These are phyloP conservation scores for Calonectria leucothoes DNA, from an alignment of 2,329 filamentous ascomycete species.

Conservation along the genomic window DNA sequence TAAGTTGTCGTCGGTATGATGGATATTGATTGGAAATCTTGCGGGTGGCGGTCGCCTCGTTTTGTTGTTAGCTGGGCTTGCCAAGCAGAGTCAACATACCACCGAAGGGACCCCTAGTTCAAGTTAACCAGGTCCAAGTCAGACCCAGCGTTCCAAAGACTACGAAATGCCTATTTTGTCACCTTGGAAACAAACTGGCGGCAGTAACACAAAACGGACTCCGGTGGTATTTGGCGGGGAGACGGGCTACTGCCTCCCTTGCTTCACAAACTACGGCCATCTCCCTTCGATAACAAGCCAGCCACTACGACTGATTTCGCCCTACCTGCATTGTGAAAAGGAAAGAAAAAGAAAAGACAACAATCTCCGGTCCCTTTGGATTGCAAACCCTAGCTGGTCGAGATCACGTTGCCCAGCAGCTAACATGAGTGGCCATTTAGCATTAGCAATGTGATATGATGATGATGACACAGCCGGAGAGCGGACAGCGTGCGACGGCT, in stretches of 20 bases:
- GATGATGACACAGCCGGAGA: neutral
- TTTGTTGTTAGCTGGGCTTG: neutral
- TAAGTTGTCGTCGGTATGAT: neutral
- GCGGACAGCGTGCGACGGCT: neutral
- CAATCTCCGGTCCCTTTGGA: neutral
- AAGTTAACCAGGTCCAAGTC: slow-evolving; percentile 4
- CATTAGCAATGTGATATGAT: neutral
- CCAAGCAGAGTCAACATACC: slow-evolving; percentile 10
- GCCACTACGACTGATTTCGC: neutral
- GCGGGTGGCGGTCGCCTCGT: neutral
- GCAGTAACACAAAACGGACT: neutral
- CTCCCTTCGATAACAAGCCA: slow-evolving; percentile 9
- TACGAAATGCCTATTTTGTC: neutral
- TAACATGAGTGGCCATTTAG: neutral
- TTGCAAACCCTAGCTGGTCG: neutral
- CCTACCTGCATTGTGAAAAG: neutral
- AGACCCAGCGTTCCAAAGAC: slow-evolving; percentile 19
- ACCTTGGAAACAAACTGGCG: neutral
- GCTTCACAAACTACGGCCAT: neutral
- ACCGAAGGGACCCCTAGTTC: neutral
- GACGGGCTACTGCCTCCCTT: neutral
- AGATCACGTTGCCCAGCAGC: neutral
- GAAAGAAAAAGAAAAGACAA: neutral
- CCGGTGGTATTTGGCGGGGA: neutral
- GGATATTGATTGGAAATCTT: neutral